Evolutionary conservation across 2,329 filamentous ascomycete species (phyloP), one percentile per base, ranked within the genome.

Genomic region (Fusarium protoensiforme): DNA sequence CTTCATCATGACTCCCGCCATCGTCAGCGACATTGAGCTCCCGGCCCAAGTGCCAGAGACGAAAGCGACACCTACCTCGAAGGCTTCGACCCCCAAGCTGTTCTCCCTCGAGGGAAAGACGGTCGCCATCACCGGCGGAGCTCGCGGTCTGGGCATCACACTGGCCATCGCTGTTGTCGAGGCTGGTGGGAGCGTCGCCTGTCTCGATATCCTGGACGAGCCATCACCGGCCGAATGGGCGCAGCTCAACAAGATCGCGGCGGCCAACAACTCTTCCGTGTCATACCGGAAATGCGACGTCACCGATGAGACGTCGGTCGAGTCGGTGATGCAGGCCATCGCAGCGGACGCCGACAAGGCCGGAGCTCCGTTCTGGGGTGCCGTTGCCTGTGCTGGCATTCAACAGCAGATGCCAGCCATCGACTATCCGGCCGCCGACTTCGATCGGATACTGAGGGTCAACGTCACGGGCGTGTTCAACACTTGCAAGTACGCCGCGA

Each of bases 391-490:
- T 64, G 86, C 86, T 14, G 86, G 86, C 22, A 86, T 88, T 41
- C 84, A 87, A 70, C 84, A 86, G 68, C 83, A 84, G 74, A 78
- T 83, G 1, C 82, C 84, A 1, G 86, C 86, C 2, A 69, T 87
- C 39, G 85, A 87, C 11, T 87, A 87, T 61, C 82, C 84, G 5
- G 78, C 83, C 29, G 79, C 91, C 79, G 89, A 90, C 79, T 93
- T 92, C 86, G 87, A 91, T 77, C 88, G 92, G 80, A 91, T 94
- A 75, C 84, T 94, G 78, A 85, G 91, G 78, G 91, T 92, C 73
- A 93, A 94, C 80, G 83, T 94, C 74, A 92, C 87, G 57, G 92
- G 92, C n/a, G 90, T 88, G 29, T 92, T 91, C 81, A 86, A 92
- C 80, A 93, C 91, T 77, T 92, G 92, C 67, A 92, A 93, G 83